Evolutionary conservation across 768 basidiomycete genomes (phyloP).

Genomic region (Cubamyces sp.): DNA sequence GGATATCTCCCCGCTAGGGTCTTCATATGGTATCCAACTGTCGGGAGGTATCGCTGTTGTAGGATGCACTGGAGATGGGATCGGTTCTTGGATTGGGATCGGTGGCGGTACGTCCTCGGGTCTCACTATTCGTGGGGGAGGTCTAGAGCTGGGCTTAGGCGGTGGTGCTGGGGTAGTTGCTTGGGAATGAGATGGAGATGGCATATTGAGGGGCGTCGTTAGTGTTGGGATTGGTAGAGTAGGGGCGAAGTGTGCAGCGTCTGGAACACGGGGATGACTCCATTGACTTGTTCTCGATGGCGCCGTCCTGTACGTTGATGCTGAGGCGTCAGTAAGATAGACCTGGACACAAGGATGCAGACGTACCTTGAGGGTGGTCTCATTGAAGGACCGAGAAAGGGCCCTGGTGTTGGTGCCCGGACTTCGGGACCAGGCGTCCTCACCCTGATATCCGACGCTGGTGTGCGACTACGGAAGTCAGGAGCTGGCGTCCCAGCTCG

Average conservation of each 20-base stretch:
- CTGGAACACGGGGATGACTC: conserved; percentile 15
- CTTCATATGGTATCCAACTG: conserved; percentile 57
- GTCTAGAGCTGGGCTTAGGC: conserved; percentile 30
- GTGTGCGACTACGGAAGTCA: conserved; percentile 13
- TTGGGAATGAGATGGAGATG: conserved; percentile 29
- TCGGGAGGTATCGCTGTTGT: conserved; percentile 55
- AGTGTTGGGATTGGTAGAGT: conserved; percentile 30
- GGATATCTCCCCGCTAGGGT: conserved; percentile 47
- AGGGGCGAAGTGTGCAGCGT: conserved; percentile 26
- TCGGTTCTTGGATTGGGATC: conserved; percentile 41
- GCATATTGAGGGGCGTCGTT: conserved; percentile 27
- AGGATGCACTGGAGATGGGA: conserved; percentile 46
- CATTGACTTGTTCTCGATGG: conserved; percentile 10
- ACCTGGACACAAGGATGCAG: not conserved
- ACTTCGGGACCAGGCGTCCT: conserved; percentile 1
- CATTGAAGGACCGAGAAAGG: not conserved
- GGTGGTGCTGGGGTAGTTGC: conserved; percentile 42
- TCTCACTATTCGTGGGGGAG: conserved; percentile 3
- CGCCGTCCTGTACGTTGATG: not conserved
- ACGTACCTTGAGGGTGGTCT: conserved; percentile 25
- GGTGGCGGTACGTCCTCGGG: conserved; percentile 12
- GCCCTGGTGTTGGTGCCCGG: not conserved
- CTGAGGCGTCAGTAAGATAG: not conserved
- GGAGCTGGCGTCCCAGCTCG: conserved; percentile 19
- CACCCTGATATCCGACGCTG: conserved; percentile 6